phyloP scores from a whole-genome alignment of 2,329 filamentous ascomycete species.

The Zymoseptoria crescenta region DNA sequence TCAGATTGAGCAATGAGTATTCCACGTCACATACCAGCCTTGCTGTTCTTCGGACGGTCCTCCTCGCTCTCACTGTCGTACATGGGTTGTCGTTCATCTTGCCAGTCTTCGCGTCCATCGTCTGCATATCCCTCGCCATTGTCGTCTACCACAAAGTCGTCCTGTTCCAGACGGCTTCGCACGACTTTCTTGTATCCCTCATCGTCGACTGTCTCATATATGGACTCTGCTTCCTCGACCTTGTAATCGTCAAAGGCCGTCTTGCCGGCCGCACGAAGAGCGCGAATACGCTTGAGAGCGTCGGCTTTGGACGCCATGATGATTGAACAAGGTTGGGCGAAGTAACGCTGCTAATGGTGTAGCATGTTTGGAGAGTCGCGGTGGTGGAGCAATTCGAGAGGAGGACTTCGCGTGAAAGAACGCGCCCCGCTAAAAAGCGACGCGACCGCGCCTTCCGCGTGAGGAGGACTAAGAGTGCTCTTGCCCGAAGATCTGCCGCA shows the following conservation, averaged over 20 bases:
- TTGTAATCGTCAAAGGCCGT: conserved; percentile 83
- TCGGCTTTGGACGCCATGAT: conserved; percentile 30
- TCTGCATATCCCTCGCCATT: conserved; percentile 96
- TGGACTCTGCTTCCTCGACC: conserved; percentile 70
- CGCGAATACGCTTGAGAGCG: conserved; percentile 64
- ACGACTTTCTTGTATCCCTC: conserved; percentile 97
- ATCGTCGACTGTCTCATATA: conserved; percentile 96
- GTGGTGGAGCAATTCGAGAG: conserved; percentile 1
- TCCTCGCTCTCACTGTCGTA: conserved; percentile 72
- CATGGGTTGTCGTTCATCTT: conserved; percentile 56
- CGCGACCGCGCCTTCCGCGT: conserved; percentile 4
- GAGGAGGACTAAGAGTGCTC: background rate
- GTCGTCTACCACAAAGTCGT: conserved; percentile 98
- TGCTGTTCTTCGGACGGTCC: conserved; percentile 50
- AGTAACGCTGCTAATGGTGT: conserved; percentile 1
- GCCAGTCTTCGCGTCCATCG: conserved; percentile 92
- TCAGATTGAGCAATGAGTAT: background rate
- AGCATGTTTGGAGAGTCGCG: background rate
- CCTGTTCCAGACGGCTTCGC: conserved; percentile 75
- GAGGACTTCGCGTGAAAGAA: background rate
- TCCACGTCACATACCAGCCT: conserved; percentile 42
- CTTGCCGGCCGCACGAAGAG: conserved; percentile 80
- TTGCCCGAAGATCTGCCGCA: background rate
- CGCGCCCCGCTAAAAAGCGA: conserved; percentile 1
- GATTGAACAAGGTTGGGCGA: background rate